A percentile compares a stretch with the other conserved stretches of the same genome.
Conservation (phyloP, 352 stramenopile genomes). For the Pythium vanterpoolii region DNA sequence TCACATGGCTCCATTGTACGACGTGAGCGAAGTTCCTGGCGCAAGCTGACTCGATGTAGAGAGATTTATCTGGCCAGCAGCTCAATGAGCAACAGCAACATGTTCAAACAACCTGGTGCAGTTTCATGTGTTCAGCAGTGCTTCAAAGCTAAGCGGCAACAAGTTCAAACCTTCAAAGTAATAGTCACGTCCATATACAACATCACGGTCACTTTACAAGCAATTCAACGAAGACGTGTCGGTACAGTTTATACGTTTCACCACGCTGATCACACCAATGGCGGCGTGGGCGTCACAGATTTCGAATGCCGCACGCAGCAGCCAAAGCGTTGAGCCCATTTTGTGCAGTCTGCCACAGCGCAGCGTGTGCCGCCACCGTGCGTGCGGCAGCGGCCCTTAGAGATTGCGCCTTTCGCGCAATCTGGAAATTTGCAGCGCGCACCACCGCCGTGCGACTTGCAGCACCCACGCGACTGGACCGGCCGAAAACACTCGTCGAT, state of each 20-base stretch:
- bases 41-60: constrained; percentile 5
- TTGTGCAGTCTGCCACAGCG: constrained; percentile 35
- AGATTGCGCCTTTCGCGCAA: constrained; percentile 53
- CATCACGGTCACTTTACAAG: too few species aligned
- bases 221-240: too few species aligned
- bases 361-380: constrained; percentile 57
- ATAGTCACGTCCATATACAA: too few species aligned
- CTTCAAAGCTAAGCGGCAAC: too few species aligned
- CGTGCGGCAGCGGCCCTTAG: constrained; percentile 42
- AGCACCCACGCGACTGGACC: constrained; percentile 49
- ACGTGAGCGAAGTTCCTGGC: not conserved
- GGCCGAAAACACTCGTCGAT: constrained; percentile 34
- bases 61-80: not conserved
- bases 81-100: too few species aligned
- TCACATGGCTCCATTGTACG: constrained; percentile 20
- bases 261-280: not conserved
- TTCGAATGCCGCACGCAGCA: constrained; percentile 47
- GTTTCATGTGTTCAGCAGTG: too few species aligned
- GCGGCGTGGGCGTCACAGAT: constrained; percentile 10
- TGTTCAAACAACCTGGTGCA: too few species aligned
- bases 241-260: not conserved
- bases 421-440: constrained; percentile 43
- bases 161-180: too few species aligned
- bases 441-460: constrained; percentile 60
- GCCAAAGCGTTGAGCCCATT: constrained; percentile 44